Conservation (phyloP, 192 early-diverging fungal species). For the Coemansia interrupta region DNA sequence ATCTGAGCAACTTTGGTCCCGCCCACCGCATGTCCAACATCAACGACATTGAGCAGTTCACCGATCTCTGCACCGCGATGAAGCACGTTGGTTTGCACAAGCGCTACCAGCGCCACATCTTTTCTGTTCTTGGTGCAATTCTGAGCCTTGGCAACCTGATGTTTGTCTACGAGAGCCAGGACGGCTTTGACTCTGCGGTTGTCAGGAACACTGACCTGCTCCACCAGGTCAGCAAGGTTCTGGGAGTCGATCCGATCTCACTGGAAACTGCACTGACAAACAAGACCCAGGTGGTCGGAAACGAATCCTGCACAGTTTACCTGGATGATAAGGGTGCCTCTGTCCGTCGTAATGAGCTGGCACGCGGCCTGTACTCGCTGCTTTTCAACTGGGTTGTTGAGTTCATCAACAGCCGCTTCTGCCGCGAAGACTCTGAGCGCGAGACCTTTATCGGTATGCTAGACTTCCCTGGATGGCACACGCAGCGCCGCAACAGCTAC, state of each 20-base stretch:
- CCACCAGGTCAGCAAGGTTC: conserved; percentile 76
- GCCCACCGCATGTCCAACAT: conserved; percentile 75
- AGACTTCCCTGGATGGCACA: conserved; percentile 77
- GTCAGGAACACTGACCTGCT: conserved; percentile 78
- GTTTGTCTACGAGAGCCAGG: conserved; percentile 68
- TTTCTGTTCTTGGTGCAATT: conserved; percentile 80
- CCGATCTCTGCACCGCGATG: conserved; percentile 60
- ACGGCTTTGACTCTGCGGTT: conserved; percentile 71
- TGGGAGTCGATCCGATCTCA: conserved; percentile 75
- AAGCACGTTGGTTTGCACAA: conserved; percentile 64
- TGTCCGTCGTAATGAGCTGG: conserved; percentile 77
- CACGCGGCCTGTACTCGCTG: conserved; percentile 81
- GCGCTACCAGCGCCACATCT: conserved; percentile 76
- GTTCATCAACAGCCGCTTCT: conserved; percentile 84
- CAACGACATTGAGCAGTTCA: conserved; percentile 60
- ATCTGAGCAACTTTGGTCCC: conserved; percentile 42
- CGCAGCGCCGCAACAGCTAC: conserved; percentile 70
- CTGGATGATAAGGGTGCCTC: conserved; percentile 73
- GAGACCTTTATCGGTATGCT: conserved; percentile 62
- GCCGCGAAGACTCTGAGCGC: conserved; percentile 62
- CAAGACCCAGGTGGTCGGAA: conserved; percentile 76
- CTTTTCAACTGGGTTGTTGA: conserved; percentile 90
- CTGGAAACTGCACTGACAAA: conserved; percentile 78
- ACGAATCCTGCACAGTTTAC: conserved; percentile 85
- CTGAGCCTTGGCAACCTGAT: conserved; percentile 84